Evolutionary conservation across 345 rosid genomes (phyloP), one percentile per base, ranked within the genome.

Genomic region (Pistacia integerrima): DNA sequence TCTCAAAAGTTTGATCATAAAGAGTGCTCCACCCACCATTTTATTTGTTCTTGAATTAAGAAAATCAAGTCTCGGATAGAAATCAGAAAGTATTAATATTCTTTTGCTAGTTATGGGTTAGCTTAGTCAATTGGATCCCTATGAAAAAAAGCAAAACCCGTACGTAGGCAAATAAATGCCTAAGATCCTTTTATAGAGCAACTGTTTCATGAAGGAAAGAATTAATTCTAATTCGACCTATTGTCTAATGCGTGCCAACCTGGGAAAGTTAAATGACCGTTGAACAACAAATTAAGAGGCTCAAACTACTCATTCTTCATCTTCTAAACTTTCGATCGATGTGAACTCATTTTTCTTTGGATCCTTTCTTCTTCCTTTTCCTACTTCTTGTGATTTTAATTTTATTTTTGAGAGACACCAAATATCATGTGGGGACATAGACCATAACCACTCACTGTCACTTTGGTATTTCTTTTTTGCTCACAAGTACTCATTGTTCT

Each of bases 91-190:
- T n/a, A n/a, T n/a, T n/a, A n/a, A n/a, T n/a, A n/a, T n/a, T n/a
- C n/a, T n/a, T n/a, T n/a, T n/a, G n/a, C n/a, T n/a, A n/a, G n/a
- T n/a, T n/a, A n/a, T n/a, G n/a, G n/a, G n/a, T n/a, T n/a, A n/a
- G n/a, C n/a, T n/a, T n/a, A n/a, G n/a, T n/a, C n/a, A n/a, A n/a
- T n/a, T n/a, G n/a, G n/a, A n/a, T n/a, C n/a, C n/a, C n/a, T n/a
- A n/a, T n/a, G n/a, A n/a, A n/a, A n/a, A n/a, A n/a, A n/a, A n/a
- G n/a, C n/a, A n/a, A n/a, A n/a, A n/a, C n/a, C 51, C 75, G 82
- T 75, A 72, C 82, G 0, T 25, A 41, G 74, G 74, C n/a, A n/a
- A n/a, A n/a, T n/a, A n/a, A 82, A 4, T 82, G 78, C 80, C 82
- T 78, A 76, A 78, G 68, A 33, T n/a, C 5, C 51, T 48, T 46